Base-by-base conservation (phyloP, 345 rosid species). In the Pistacia integerrima region DNA sequence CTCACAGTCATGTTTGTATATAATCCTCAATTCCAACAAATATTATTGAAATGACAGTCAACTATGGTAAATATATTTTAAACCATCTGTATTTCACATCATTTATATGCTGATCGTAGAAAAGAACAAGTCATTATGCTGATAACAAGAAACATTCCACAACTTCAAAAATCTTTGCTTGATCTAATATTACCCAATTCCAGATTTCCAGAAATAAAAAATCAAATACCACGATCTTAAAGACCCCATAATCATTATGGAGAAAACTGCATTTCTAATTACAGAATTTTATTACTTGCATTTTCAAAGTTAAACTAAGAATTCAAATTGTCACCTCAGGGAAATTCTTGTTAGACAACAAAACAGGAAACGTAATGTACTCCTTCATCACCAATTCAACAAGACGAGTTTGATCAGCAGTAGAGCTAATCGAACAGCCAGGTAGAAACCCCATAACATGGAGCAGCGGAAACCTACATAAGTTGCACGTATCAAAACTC, bases 351-450 rank as follows among this genome's bases (percentile, higher is more conserved):
- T 72, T 70, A 9, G 91, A 81, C 76, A 90, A 79, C 52, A 93
- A 80, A 69, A 95, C 69, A n/a, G 98, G 99, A 82, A 92, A 93
- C 17, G 92, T 89, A 60, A 90, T 76, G 54, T 85, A 92, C 28
- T 95, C 97, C 84, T 88, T 83, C 81, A 87, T 85, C 73, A 87
- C 77, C 85, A 90, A 77, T 73, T 82, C 86, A 81, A 86, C 77
- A n/a, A 92, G 79, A 66, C 51, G 76, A 76, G 82, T 64, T 64
- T 55, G 86, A 85, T 87, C 86, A 85, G 69, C 80, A 69, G 76
- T 67, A 63, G 87, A 77, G 80, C 76, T 72, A 82, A 73, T 80
- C 20, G 76, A 78, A 87, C 77, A 83, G 74, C 88, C 84, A 69
- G 78, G 84, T 79, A 87, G 89, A 41, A 92, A 76, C 55, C 87